phyloP scores from a whole-genome alignment of 192 early-diverging fungal species.

The Backusella morwellensis region DNA sequence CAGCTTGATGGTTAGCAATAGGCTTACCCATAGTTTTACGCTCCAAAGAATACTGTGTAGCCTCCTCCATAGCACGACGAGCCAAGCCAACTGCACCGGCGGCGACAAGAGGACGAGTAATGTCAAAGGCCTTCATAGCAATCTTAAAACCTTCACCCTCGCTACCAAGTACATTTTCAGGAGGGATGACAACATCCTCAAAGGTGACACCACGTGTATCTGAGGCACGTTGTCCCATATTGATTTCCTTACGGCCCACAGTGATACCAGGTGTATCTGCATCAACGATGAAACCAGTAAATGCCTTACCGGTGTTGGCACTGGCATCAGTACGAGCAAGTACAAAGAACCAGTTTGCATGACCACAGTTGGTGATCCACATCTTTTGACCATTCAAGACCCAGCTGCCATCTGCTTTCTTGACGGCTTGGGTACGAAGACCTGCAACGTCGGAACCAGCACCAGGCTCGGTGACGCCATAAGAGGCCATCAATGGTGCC shows the following conservation, averaged over 20 bases:
- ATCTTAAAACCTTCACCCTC: constrained; percentile 91
- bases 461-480: constrained; percentile 84
- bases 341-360: constrained; percentile 98
- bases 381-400: constrained; percentile 89
- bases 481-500: constrained; percentile 93
- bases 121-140: constrained; percentile 96
- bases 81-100: constrained; percentile 88
- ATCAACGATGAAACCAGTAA: constrained; percentile 96
- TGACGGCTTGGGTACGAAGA: constrained; percentile 64
- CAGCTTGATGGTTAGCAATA: constrained; percentile 88
- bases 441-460: constrained; percentile 79
- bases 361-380: constrained; percentile 98
- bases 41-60: constrained; percentile 82
- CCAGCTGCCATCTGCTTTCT: constrained; percentile 75
- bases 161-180: constrained; percentile 74
- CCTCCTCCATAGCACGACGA: constrained; percentile 90
- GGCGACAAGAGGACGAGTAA: constrained; percentile 88
- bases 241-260: constrained; percentile 94
- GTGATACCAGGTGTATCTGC: constrained; percentile 85
- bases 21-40: constrained; percentile 95
- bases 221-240: constrained; percentile 94
- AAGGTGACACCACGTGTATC: constrained; percentile 92
- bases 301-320: constrained; percentile 80
- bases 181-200: constrained; percentile 80
- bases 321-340: constrained; percentile 84